Base-by-base conservation (phyloP, 78 protist genomes). In the Emiliania huxleyi region DNA sequence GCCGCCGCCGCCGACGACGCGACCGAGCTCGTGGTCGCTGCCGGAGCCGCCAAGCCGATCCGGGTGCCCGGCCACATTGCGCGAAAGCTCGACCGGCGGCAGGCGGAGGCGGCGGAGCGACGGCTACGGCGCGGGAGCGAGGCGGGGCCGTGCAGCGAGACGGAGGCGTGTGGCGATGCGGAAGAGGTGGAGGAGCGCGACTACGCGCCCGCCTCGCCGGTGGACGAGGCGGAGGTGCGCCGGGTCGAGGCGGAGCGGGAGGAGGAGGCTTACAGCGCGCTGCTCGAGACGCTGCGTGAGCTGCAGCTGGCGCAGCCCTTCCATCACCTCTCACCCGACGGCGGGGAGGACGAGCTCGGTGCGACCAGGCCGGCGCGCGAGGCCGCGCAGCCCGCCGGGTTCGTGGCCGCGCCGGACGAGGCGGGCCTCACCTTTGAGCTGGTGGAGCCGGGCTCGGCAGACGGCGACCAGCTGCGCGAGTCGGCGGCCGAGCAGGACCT, bases 201-300 rank as follows among this genome's bases (percentile, higher is more conserved):
- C 11, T 23, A 21, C 12, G 75, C 23, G 75, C 75, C 75, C 11
- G 75, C 11, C 37, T 2, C 12, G 75, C 29, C 23, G 33, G 75
- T 21, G 29, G 75, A 8, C 33, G 75, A 62, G n/a, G 75, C 3
- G 33, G 75, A 8, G 11, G 75, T 62, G 5, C 8, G 23, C 37
- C n/a, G 23, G 37, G 11, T 8, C 29, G 75, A 21, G 33, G 75
- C 75, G 75, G 75, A 62, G 75, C 75, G 23, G 37, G 75, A 77
- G 29, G 85, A 2, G 33, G 2, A 22, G 46, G 49, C 15, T 2
- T 77, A 22, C 85, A 21, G 85, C 85, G 85, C 4, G 46, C 43
- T 77, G 85, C 85, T 77, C 35, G 46, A 77, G 48, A 77, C 85
- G 85, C 44, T 77, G 48, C 85, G 48, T 29, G 85, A 77, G 85